Base-by-base conservation (phyloP, 2,329 filamentous ascomycete species). In the Torrubiellomyces zombiae region DNA sequence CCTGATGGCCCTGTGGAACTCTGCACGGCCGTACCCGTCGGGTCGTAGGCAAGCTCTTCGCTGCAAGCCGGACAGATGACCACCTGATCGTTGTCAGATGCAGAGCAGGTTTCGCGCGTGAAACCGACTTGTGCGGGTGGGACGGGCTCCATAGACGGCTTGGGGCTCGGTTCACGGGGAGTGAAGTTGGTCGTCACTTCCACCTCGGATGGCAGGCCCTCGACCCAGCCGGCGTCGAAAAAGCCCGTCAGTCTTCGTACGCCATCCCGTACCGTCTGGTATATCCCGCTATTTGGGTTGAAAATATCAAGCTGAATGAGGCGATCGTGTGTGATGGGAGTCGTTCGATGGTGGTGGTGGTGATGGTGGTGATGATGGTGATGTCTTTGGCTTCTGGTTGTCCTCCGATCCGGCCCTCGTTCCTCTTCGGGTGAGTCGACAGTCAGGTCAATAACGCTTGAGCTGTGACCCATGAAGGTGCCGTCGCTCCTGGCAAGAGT, bases 61-160 rank as follows among this genome's bases (percentile, higher is more conserved):
- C 77, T 74, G 39, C 89, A 98, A 30, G 80, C 80, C 0, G 86
- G 80, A 45, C 89, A 98, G 1, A 93, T 62, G 3, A 86, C 63
- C 1, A 78, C 59, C 18, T 78, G 66, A 10, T 81, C 71, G 18
- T 81, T 75, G 19, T 58, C 66, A 12, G 38, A 40, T 13, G 40
- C 37, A 4, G 38, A 32, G 5, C 40, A 41, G 0, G 80, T 78
- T 24, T 70, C 71, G 30, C 85, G 64, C 1, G 80, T 92, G 40
- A 89, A 95, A 1, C 85, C 86, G n/a, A 69, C 56, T 5, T 65
- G 63, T 0, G 79, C 59, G 0, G 71, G 53, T n/a, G 62, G 56
- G 0, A 78, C 74, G 0, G 74, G 59, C 21, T 75, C 65, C 45
- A 86, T 38, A 9, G 47, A 36, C n/a, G 56, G 59, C 37, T 59